Conservation (phyloP, 805 yeast genomes). For the Brettanomyces naardenensis region DNA sequence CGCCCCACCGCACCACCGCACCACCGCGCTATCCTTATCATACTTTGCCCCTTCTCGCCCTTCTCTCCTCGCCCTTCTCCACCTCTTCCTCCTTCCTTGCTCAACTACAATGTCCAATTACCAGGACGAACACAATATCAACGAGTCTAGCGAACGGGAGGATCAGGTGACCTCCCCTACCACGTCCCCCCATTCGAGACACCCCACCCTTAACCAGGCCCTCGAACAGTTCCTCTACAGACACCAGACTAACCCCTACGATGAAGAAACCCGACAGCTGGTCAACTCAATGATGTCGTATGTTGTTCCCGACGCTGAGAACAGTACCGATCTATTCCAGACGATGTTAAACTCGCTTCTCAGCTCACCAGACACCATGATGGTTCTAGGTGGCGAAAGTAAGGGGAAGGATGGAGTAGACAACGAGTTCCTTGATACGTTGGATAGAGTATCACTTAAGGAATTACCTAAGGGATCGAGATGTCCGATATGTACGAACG, state of each 20-base stretch:
- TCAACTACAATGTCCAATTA: slow-evolving; percentile 12
- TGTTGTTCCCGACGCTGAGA: slow-evolving; percentile 2
- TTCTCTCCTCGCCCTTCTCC: no score
- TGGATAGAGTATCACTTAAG: slow-evolving; percentile 56
- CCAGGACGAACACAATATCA: slow-evolving; percentile 15
- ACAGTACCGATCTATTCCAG: slow-evolving; percentile 1
- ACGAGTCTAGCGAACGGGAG: background rate
- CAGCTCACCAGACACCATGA: slow-evolving; percentile 7
- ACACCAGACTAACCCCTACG: slow-evolving; percentile 1
- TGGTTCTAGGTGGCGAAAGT: slow-evolving; percentile 2
- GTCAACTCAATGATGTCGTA: slow-evolving; percentile 3
- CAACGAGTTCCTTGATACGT: slow-evolving; percentile 62
- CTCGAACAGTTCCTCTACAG: slow-evolving; percentile 7
- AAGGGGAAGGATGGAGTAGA: slow-evolving; percentile 41
- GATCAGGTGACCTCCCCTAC: background rate
- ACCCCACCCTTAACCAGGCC: slow-evolving; percentile 11
- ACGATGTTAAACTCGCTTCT: slow-evolving; percentile 7
- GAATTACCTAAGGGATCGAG: slow-evolving; percentile 41
- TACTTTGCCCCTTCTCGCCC: no score
- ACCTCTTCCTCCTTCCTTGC: no score
- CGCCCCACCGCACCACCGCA: no score
- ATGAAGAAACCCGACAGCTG: background rate
- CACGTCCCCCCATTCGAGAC: background rate
- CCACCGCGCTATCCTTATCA: no score
- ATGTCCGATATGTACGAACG: slow-evolving; percentile 81